Base-by-base conservation (phyloP, 495 filamentous ascomycete genomes). In the Podospora sp. region DNA sequence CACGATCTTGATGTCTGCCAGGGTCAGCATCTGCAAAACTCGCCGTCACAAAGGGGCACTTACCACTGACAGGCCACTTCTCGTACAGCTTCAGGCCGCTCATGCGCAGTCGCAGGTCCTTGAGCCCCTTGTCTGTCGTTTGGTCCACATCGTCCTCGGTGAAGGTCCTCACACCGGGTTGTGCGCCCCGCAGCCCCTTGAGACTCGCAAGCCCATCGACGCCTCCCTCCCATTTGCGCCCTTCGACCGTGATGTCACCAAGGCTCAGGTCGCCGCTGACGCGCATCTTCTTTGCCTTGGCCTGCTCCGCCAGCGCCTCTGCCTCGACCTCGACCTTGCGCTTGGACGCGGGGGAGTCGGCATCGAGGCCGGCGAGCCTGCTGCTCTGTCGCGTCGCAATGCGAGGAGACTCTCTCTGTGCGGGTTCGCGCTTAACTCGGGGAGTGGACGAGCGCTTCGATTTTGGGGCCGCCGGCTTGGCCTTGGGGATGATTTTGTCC, bases 1-100 rank as follows among this genome's bases (percentile, higher is more conserved):
- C 0, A 91, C 94, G 59, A 98, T 87, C 72, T 98, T 99, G 75
- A 98, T 95, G 52, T 91, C 91, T 93, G 69, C 33, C 11, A n/a
- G 25, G 60, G 20, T 16, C 8, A 2, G 6, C 0, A 36, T 40
- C 24, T n/a, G 27, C 22, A 0, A 3, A 40, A 11, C 1, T 11
- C 14, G 46, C 2, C 27, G 24, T 9, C 24, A 21, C 24, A 29
- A 20, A 0, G 52, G 24, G 25, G 0, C 6, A 69, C 84, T 65
- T 78, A 91, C 92, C 84, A 72, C 88, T 91, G 0, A 93, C 92
- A 21, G 87, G 86, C 83, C 90, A 96, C 25, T 85, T 85, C 55
- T 94, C 91, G 80, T 93, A 99, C 18, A 99, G 75, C 65, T 89
- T 82, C 49, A 99, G 76, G 0, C 86, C 85, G 72, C 85, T 88